These are phyloP conservation scores for Neurospora sp. DNA, from an alignment of 495 filamentous ascomycete species.

Conservation along the genomic window DNA sequence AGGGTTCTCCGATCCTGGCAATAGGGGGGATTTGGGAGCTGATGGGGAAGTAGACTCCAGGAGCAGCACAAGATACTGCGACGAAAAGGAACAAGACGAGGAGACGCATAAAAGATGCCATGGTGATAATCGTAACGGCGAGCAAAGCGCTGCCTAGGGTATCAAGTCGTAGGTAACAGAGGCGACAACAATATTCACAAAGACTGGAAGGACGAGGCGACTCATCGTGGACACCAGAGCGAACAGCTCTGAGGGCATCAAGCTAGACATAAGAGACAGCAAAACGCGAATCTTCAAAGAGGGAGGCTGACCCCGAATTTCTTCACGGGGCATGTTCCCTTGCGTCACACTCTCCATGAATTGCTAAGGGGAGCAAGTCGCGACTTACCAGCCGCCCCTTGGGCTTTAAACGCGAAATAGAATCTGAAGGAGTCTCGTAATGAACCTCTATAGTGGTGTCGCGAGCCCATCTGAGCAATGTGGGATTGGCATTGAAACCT, in stretches of 20 bases:
- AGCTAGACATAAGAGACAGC: background rate
- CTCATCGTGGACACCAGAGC: background rate
- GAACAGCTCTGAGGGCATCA: background rate
- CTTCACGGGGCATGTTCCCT: background rate
- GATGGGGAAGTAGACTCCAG: constrained; percentile 53
- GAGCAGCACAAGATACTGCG: constrained; percentile 28
- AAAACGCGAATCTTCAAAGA: background rate
- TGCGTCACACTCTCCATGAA: background rate
- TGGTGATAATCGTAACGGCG: constrained; percentile 1
- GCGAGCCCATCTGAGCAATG: background rate
- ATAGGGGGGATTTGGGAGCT: constrained; percentile 72
- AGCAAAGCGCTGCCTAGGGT: background rate
- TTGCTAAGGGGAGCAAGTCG: background rate
- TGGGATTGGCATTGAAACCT: background rate
- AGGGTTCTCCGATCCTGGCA: constrained; percentile 52
- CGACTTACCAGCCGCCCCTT: background rate
- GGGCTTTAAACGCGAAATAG: background rate
- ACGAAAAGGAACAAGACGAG: constrained; percentile 11
- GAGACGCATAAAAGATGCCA: constrained; percentile 5
- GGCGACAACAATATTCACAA: background rate
- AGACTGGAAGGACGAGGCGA: background rate
- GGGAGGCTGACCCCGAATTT: background rate
- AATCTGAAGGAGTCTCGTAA: background rate
- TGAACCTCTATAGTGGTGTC: background rate
- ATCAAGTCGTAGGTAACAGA: background rate